Evolutionary conservation across 1,284 basidiomycete species (phyloP), one percentile per base, ranked within the genome.

Genomic region (Schizopora paradoxa): DNA sequence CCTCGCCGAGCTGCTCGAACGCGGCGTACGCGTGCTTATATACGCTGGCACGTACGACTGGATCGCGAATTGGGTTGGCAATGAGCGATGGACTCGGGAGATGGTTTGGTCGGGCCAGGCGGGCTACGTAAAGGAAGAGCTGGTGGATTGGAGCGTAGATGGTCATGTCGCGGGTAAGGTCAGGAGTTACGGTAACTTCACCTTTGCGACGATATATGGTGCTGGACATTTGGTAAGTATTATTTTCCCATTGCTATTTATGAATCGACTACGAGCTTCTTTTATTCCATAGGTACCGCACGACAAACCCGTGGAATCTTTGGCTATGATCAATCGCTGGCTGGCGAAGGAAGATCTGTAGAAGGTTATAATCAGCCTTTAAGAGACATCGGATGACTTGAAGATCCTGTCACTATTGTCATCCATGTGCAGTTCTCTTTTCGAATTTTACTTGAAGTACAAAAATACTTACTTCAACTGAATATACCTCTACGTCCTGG

Each of bases 31-130:
- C 5, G 79, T 83, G 3, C 72, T 93, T 13, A 77, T 90, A 49
- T 89, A 89, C 55, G 82, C 80, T 3, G 86, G 86, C 1, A 73
- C 70, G 2, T 76, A 79, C 47, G 86, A 88, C 60, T 86, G 74
- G 70, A 80, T 85, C 50, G 88, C 85, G 59, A 89, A 87, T 62
- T 82, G 81, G 73, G 64, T 87, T 13, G 83, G 78, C 2, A 86
- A 86, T 56, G 76, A 83, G 54, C 63, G 70, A 7, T 84, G 81
- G 82, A 77, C 79, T 22, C 61, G 74, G 36, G 59, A 54, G 1
- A 65, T 87, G 52, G 72, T 80, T 52, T 86, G 83, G 84, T 70
- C 69, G n/a, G 79, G 79, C 2, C 65, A 76, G 51, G 63, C 66
- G 5, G 70, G 59, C 18, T 85, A 77, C 61, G 62, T 58, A 34